These are phyloP conservation scores for Lactuca saligna DNA, from an alignment of 129 eudicot genomes.

Conservation along the genomic window DNA sequence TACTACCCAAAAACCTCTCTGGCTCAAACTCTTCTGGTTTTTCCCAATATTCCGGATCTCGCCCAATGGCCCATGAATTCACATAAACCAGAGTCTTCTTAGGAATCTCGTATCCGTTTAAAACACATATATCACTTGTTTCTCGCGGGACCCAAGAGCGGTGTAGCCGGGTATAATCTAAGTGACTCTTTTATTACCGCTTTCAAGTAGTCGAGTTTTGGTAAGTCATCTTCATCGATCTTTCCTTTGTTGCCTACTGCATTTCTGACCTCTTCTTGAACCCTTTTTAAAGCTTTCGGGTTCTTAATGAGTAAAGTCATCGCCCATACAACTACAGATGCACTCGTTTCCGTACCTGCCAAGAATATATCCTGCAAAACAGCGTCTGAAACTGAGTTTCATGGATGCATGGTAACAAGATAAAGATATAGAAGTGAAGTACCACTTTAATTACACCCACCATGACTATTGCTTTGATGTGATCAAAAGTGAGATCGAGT, in stretches of 20 bases:
- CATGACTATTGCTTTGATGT: conserved; percentile 47
- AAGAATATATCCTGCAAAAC: conserved; percentile 32
- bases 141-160: conserved; percentile 40
- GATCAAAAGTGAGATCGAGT: conserved; percentile 35
- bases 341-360: conserved; percentile 46
- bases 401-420: too few species aligned
- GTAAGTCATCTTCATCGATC: conserved; percentile 33
- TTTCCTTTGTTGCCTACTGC: conserved; percentile 24
- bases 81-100: conserved; percentile 28
- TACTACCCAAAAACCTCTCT: conserved; percentile 27
- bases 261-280: conserved; percentile 41
- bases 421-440: not conserved
- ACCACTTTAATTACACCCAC: not conserved
- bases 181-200: conserved; percentile 40
- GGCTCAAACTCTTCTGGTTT: conserved; percentile 17
- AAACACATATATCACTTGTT: conserved; percentile 11
- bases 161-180: conserved; percentile 30
- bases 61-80: not conserved
- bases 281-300: conserved; percentile 31
- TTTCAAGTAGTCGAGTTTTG: conserved; percentile 31
- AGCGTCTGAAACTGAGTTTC: not conserved
- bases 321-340: conserved; percentile 40
- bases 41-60: conserved; percentile 41
- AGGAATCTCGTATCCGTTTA: conserved; percentile 34
- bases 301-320: conserved; percentile 40